These are phyloP conservation scores for Colletotrichum shisoi DNA, from an alignment of 2,329 filamentous ascomycete species.

Conservation along the genomic window DNA sequence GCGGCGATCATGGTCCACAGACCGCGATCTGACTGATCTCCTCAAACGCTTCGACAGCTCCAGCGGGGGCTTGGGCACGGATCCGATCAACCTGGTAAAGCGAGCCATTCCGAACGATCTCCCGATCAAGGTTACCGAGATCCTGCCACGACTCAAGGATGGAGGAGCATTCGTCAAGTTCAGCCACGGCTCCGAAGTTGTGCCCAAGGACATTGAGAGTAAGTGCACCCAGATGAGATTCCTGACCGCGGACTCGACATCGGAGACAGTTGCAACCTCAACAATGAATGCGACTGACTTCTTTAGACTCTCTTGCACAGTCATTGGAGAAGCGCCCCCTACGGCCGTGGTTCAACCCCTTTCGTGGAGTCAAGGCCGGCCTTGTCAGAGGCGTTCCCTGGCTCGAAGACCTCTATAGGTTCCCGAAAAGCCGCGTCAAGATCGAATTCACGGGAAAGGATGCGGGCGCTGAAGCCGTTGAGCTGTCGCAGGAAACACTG, in stretches of 20 bases:
- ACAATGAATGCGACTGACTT: conserved; percentile 18
- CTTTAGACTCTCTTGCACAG: conserved; percentile 60
- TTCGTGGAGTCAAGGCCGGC: conserved; percentile 73
- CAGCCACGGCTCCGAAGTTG: conserved; percentile 56
- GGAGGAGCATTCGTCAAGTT: conserved; percentile 95
- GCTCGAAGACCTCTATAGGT: conserved; percentile 89
- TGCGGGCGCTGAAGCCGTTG: conserved; percentile 74
- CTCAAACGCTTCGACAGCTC: conserved; percentile 62
- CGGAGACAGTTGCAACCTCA: too few species aligned
- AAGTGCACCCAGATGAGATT: conserved; percentile 21
- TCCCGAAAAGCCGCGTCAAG: conserved; percentile 77
- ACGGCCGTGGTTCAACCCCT: conserved; percentile 89
- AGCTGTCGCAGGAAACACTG: conserved; percentile 84
- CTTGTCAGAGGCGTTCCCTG: conserved; percentile 86
- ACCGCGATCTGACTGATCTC: conserved; percentile 59
- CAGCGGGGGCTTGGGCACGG: conserved; percentile 54
- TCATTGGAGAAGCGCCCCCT: conserved; percentile 74
- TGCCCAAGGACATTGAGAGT: conserved; percentile 56
- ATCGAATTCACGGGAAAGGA: conserved; percentile 83
- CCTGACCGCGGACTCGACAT: not conserved
- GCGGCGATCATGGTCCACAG: conserved; percentile 58
- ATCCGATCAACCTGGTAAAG: conserved; percentile 63
- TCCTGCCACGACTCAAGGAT: conserved; percentile 85
- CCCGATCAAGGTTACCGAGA: conserved; percentile 76
- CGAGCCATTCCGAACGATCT: conserved; percentile 69